Percentiles rank a stretch among this genome's conserved stretches.
These are phyloP conservation scores for Psilocybe sp. DNA, from an alignment of 768 basidiomycete species.

Conservation along the genomic window DNA sequence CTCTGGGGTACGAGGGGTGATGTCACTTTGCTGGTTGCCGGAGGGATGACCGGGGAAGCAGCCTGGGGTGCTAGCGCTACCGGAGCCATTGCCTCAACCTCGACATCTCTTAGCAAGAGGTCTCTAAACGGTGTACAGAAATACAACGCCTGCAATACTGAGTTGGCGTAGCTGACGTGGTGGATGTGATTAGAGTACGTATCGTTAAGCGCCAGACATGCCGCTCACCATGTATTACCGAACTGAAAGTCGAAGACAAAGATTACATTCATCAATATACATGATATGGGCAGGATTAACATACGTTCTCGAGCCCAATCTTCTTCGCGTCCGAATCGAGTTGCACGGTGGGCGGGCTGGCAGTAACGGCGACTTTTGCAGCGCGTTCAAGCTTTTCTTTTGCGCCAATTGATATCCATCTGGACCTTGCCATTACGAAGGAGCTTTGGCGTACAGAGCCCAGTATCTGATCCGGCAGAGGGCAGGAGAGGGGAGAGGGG, in stretches of 20 bases:
- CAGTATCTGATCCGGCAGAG: slow-evolving; percentile 8
- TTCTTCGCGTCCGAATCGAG: slow-evolving; percentile 75
- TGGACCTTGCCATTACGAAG: slow-evolving; percentile 33
- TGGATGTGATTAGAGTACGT: slow-evolving; percentile 14
- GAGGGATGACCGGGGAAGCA: slow-evolving; percentile 20
- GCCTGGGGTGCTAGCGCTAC: slow-evolving; percentile 37
- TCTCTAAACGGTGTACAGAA: slow-evolving; percentile 93
- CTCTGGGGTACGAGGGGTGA: slow-evolving; percentile 38
- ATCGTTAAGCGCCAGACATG: not conserved
- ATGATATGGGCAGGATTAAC: slow-evolving; percentile 29
- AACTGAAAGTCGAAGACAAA: slow-evolving; percentile 50
- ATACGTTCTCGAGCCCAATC: slow-evolving; percentile 96
- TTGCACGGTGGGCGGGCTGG: slow-evolving; percentile 30
- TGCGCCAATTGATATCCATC: slow-evolving; percentile 34
- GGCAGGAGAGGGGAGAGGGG: slow-evolving; percentile 5
- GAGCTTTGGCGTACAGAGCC: not conserved
- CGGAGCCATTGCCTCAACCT: slow-evolving; percentile 17
- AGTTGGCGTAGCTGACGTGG: slow-evolving; percentile 85
- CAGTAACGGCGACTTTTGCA: slow-evolving; percentile 18
- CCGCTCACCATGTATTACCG: slow-evolving; percentile 87
- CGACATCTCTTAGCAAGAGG: slow-evolving; percentile 72
- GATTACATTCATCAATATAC: slow-evolving; percentile 2
- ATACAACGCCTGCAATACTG: slow-evolving; percentile 96
- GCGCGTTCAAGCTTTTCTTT: slow-evolving; percentile 23
- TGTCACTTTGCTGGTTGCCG: slow-evolving; percentile 26